phyloP scores from a whole-genome alignment of 768 basidiomycete species.

The Chalciporus sphaerocephalus region DNA sequence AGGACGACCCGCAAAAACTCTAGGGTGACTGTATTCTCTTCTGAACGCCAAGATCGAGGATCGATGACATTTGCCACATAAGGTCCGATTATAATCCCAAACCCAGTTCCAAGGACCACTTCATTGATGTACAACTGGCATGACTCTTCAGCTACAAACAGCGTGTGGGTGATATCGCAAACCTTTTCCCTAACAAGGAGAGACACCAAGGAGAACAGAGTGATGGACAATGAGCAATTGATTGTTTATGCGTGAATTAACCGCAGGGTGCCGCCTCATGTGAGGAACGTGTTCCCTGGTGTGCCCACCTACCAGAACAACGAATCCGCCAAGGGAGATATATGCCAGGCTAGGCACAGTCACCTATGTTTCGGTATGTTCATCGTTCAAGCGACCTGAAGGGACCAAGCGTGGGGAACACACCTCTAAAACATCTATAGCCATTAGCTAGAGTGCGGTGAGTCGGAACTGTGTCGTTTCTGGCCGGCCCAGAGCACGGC shows the following conservation, averaged over 20 bases:
- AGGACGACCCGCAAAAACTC: constrained; percentile 88
- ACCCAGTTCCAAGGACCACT: constrained; percentile 83
- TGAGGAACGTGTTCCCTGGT: too few species aligned
- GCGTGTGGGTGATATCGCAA: not conserved
- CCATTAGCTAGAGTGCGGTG: constrained; percentile 11
- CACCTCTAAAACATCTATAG: constrained; percentile 21
- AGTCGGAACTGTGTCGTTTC: not conserved
- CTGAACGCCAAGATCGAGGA: constrained; percentile 70
- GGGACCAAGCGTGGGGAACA: constrained; percentile 6
- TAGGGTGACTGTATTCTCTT: constrained; percentile 64
- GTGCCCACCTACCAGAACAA: constrained; percentile 38
- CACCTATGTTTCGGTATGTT: constrained; percentile 40
- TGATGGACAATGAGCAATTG: not conserved
- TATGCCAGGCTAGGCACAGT: constrained; percentile 55
- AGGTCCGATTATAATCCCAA: constrained; percentile 62
- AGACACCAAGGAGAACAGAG: constrained; percentile 79
- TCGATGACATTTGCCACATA: constrained; percentile 67
- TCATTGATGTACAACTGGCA: constrained; percentile 82
- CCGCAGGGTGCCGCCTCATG: not conserved
- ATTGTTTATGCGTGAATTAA: not conserved
- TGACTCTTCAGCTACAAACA: not conserved
- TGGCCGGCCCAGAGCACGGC: not conserved
- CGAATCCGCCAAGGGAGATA: constrained; percentile 59
- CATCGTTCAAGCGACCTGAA: not conserved
- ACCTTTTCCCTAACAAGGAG: constrained; percentile 81